Base-by-base conservation (phyloP, 768 basidiomycete species). In the Daedalea quercina region DNA sequence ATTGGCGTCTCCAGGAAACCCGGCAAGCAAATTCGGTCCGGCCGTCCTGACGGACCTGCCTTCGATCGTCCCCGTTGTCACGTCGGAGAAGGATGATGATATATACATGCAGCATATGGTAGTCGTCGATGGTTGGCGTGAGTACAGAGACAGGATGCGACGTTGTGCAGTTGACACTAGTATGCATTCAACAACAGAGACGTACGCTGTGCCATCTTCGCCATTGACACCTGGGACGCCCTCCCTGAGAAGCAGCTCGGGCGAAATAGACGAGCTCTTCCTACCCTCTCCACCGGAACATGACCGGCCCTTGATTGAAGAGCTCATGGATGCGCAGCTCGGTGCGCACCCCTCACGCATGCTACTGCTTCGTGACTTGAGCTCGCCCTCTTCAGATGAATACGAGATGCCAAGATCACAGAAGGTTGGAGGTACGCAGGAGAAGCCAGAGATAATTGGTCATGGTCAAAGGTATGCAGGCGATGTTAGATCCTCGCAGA, bases 121-220 rank as follows among this genome's bases (percentile, higher is more conserved):
- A 9, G 60, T 85, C 31, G 76, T 86, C 1, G 74, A 80, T 64
- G 86, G 84, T 25, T 84, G 84, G 83, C 64, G 87, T 87, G 60
- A 42, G 77, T 74, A n/a, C 23, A n/a, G 19, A 26, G 20, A 26
- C 9, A 17, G 7, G 12, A 13, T 3, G 46, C 17, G n/a, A 9
- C 31, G 31, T 8, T 26, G 11, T 31, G 11, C 11, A 4, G 28
- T 31, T 13, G 34, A 25, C 26, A 25, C 9, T 43, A 9, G 26
- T 19, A n/a, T 15, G 19, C 23, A n/a, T 13, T 15, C n/a, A 3
- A 9, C 7, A 43, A 1, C 31, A 66, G 65, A 62, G 6, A 52
- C 63, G 0, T 54, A 50, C 26, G 46, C 53, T 11, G 45, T 44
- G 3, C 54, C 58, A 0, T 61, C 65, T 2, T 66, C 65, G 1